Evolutionary conservation across 1,284 basidiomycete species (phyloP), one percentile per base, ranked within the genome.

Genomic region (Flammula alnicola): DNA sequence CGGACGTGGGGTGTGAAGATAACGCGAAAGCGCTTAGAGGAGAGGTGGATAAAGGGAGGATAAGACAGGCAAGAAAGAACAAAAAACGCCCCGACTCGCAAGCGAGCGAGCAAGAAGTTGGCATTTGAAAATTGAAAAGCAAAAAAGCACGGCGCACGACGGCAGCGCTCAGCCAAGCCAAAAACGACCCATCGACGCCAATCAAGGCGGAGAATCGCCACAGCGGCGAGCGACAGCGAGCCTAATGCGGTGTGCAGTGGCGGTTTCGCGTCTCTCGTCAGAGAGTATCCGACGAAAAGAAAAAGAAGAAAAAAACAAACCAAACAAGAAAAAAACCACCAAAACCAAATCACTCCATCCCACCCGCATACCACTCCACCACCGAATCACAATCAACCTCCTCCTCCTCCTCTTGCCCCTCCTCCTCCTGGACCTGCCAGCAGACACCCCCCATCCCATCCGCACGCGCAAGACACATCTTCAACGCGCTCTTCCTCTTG

Each of bases 281-380:
- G n/a, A n/a, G n/a, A n/a, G n/a, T n/a, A n/a, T n/a, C n/a, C n/a
- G n/a, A n/a, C n/a, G 26, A 46, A 14, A 25, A n/a, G 11, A 25
- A 11, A 39, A 40, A 17, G 11, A 17, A 16, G 5, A 16, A 25
- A 33, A 45, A 27, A 1, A 19, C n/a, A 16, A 37, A 29, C 25
- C 32, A 19, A 32, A 39, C n/a, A 40, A 22, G 41, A 40, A 41
- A 17, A 10, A 25, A 3, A 40, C 11, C 17, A 39, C 22, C 49
- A 25, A 3, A 44, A 36, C 16, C 2, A 5, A 23, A 16, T 39
- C 44, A 56, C 10, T 44, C 43, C 43, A 51, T 26, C 20, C 44
- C 52, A 33, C 22, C 44, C 27, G 54, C 39, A 44, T 52, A 56
- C 50, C 47, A 56, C 42, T 52, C 54, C 14, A 50, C 54, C 7